A percentile compares a stretch with the other conserved stretches of the same genome.
Evolutionary conservation across 1,284 basidiomycete species (phyloP).

Genomic region (Ceratobasidium sp.): DNA sequence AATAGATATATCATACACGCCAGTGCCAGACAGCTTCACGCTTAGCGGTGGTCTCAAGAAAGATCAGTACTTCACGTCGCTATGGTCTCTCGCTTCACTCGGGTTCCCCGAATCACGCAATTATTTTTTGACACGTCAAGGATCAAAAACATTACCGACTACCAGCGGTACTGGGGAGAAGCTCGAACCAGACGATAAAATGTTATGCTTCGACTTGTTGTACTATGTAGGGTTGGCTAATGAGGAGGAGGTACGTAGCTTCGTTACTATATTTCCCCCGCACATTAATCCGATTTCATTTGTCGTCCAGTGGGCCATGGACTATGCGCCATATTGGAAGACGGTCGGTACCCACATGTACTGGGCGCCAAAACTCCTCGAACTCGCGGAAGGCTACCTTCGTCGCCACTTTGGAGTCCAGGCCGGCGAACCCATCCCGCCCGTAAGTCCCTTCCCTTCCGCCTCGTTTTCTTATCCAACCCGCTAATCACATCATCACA

Average conservation of each 20-base stretch:
- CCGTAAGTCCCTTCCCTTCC: constrained; percentile 19
- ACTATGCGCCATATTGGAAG: constrained; percentile 64
- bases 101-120: constrained; percentile 59
- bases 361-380: constrained; percentile 58
- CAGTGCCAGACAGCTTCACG: constrained; percentile 59
- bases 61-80: constrained; percentile 59
- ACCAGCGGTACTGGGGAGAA: constrained; percentile 55
- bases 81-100: constrained; percentile 61
- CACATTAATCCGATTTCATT: neutral
- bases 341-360: constrained; percentile 60
- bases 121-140: constrained; percentile 49
- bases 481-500: neutral
- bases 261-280: neutral
- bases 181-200: constrained; percentile 49
- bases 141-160: constrained; percentile 49
- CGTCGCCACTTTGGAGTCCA: constrained; percentile 57
- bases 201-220: constrained; percentile 44
- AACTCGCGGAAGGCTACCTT: constrained; percentile 58
- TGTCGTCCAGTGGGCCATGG: constrained; percentile 51
- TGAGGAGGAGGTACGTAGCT: constrained; percentile 19
- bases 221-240: constrained; percentile 34
- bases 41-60: constrained; percentile 45
- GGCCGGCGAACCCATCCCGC: constrained; percentile 56
- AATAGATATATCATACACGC: constrained; percentile 63
- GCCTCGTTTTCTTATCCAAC: neutral